phyloP scores from a whole-genome alignment of 2,329 filamentous ascomycete species.

The Fusarium abutilonis region DNA sequence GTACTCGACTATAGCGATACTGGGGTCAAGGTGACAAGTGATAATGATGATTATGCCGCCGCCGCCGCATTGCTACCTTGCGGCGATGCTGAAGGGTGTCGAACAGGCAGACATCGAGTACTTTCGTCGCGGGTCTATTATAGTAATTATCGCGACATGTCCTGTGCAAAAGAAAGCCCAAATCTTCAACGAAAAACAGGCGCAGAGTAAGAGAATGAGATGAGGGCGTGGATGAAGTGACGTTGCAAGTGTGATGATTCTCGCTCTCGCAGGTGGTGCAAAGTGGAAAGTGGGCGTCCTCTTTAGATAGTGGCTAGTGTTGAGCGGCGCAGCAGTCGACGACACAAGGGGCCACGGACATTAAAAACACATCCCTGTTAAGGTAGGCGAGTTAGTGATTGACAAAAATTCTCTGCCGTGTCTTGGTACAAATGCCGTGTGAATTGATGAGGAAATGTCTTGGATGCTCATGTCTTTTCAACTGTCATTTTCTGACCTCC shows the following conservation, averaged over 20 bases:
- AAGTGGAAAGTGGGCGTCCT: constrained; percentile 20
- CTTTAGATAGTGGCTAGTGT: constrained; percentile 3
- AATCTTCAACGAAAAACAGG: neutral
- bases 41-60: constrained; percentile 9
- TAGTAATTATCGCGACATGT: neutral
- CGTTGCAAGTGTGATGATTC: constrained; percentile 31
- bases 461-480: neutral
- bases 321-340: constrained; percentile 22
- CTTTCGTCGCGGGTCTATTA: neutral
- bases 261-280: neutral
- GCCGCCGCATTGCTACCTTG: constrained; percentile 33
- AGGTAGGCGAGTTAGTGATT: neutral
- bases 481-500: constrained; percentile 12
- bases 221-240: constrained; percentile 20
- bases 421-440: neutral
- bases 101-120: constrained; percentile 15
- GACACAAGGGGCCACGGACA: constrained; percentile 2
- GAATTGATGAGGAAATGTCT: constrained; percentile 13
- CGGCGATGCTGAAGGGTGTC: constrained; percentile 1
- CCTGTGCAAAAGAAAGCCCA: neutral
- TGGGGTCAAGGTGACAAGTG: constrained; percentile 5
- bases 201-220: constrained; percentile 2
- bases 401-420: neutral
- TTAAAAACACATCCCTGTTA: neutral
- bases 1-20: too few relatives aligned